Conservation (phyloP, 192 early-diverging fungal genomes). For the Coemansia sp. region DNA sequence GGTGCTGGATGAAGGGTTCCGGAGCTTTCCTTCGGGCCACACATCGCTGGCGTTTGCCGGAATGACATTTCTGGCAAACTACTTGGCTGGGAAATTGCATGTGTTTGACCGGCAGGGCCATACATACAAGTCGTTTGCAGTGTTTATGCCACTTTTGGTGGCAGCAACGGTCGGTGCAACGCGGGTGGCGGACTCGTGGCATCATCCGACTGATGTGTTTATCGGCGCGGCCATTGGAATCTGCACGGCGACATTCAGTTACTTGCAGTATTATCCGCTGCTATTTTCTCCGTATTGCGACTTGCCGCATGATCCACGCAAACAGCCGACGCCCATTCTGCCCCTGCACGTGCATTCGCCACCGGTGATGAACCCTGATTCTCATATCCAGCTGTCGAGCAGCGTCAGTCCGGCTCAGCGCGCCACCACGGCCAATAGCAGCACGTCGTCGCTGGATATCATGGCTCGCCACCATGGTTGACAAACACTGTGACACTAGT, state of each 20-base stretch:
- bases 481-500: no score
- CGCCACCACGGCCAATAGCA: background rate
- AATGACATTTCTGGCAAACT: constrained; percentile 64
- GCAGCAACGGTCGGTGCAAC: constrained; percentile 61
- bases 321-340: constrained; percentile 26
- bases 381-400: constrained; percentile 16
- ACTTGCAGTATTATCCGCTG: constrained; percentile 47
- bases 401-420: constrained; percentile 1
- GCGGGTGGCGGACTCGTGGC: constrained; percentile 64
- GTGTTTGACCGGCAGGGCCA: constrained; percentile 60
- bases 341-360: constrained; percentile 20
- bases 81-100: constrained; percentile 72
- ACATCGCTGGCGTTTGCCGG: constrained; percentile 76
- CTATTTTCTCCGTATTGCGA: constrained; percentile 21
- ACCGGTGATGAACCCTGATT: background rate
- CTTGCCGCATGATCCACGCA: constrained; percentile 36
- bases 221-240: constrained; percentile 55
- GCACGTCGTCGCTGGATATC: background rate
- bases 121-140: constrained; percentile 62
- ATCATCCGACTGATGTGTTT: constrained; percentile 64
- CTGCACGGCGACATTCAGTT: constrained; percentile 42
- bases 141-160: constrained; percentile 41
- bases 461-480: no score
- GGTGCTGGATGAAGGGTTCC: constrained; percentile 72
- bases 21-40: constrained; percentile 87